phyloP scores from a whole-genome alignment of 2,329 filamentous ascomycete species.

The Cladosporium sp. region DNA sequence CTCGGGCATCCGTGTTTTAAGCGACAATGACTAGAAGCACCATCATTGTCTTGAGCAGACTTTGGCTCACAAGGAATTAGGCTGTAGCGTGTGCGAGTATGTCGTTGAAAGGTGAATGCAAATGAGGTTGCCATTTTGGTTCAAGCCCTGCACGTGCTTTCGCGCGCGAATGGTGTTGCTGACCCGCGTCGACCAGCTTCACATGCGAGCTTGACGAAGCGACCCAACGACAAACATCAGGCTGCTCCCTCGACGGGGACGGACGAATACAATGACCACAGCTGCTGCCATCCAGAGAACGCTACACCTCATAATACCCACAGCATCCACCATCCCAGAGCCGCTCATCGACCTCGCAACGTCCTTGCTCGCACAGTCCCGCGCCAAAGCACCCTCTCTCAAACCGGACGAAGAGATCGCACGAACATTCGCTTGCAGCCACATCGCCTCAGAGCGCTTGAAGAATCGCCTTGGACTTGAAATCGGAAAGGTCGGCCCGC shows the following conservation, averaged over 20 bases:
- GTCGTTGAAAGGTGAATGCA: neutral
- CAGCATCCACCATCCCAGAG: constrained; percentile 61
- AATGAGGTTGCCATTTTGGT: neutral
- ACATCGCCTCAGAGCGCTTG: constrained; percentile 84
- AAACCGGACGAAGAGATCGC: constrained; percentile 84
- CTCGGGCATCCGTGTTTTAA: too few species aligned
- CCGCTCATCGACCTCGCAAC: constrained; percentile 65
- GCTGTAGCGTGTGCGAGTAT: too few species aligned
- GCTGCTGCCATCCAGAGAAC: constrained; percentile 66
- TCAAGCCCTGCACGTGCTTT: neutral
- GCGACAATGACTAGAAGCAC: too few species aligned
- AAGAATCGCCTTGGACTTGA: constrained; percentile 73
- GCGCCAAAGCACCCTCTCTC: constrained; percentile 66
- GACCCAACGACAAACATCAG: too few species aligned
- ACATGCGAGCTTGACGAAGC: too few species aligned
- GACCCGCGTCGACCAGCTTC: too few species aligned
- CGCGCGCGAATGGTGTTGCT: neutral
- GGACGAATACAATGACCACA: neutral
- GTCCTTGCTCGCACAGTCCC: constrained; percentile 73
- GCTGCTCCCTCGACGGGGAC: too few species aligned
- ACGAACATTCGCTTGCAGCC: constrained; percentile 75
- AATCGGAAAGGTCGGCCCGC: constrained; percentile 66
- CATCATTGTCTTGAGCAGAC: too few species aligned
- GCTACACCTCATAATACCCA: constrained; percentile 67
- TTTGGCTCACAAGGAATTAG: too few species aligned